Evolutionary conservation across 2,329 filamentous ascomycete genomes (phyloP).

Genomic region (Domatiomyces catenatus): DNA sequence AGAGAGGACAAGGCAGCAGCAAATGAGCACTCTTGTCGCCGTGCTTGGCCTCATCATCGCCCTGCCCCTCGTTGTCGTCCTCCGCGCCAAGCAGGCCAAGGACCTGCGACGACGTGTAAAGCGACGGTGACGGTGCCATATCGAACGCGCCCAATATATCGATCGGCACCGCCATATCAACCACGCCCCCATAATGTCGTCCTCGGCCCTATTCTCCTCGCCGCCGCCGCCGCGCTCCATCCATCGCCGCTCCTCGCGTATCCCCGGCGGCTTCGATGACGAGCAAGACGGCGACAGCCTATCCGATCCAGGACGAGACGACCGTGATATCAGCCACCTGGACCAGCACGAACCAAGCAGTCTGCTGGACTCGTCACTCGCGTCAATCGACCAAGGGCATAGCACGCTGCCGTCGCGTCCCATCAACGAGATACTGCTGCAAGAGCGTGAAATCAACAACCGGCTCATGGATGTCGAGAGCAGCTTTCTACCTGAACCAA

Average conservation of each 20-base stretch:
- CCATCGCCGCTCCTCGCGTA: slow-evolving; percentile 16
- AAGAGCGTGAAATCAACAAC: slow-evolving; percentile 44
- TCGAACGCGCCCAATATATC: not conserved
- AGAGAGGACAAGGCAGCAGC: not conserved
- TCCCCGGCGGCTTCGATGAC: slow-evolving; percentile 23
- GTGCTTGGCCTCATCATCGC: not conserved
- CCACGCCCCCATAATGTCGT: not conserved
- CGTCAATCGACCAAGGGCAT: slow-evolving; percentile 8
- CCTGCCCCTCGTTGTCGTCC: not conserved
- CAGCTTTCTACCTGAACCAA: slow-evolving; percentile 44
- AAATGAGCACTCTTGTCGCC: not conserved
- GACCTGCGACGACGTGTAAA: not conserved
- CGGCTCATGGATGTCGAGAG: slow-evolving; percentile 48
- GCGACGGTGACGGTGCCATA: not conserved
- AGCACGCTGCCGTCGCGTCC: slow-evolving; percentile 2
- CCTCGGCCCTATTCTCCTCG: slow-evolving; percentile 7
- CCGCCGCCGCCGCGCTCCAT: slow-evolving; percentile 4
- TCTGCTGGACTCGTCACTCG: slow-evolving; percentile 6
- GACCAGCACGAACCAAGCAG: slow-evolving; percentile 13
- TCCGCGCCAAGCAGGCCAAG: not conserved
- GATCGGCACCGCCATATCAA: not conserved
- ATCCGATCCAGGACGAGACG: slow-evolving; percentile 7
- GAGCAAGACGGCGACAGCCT: slow-evolving; percentile 13
- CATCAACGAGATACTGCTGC: slow-evolving; percentile 25
- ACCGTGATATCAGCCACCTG: slow-evolving; percentile 1